A percentile compares a stretch with the other conserved stretches of the same genome.
Conservation (phyloP, 2,329 filamentous ascomycete genomes). For the Aureobasidium sp. region DNA sequence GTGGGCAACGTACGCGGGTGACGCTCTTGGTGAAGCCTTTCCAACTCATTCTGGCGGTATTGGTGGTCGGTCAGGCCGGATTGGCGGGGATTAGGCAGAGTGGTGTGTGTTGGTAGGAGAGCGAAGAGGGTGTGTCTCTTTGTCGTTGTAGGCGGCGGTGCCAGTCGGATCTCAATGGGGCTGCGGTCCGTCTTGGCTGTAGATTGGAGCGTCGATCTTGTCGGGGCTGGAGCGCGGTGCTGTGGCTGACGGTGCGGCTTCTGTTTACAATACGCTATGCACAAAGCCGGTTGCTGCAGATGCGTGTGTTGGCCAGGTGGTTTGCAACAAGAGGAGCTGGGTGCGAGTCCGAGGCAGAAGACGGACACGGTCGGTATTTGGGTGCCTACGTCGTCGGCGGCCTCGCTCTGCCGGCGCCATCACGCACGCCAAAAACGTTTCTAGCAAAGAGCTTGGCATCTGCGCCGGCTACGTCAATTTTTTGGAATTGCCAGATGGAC, state of each 20-base stretch:
- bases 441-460: not conserved
- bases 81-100: not conserved
- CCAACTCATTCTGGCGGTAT: conserved; percentile 67
- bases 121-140: not conserved
- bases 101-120: not conserved
- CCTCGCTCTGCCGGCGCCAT: not conserved
- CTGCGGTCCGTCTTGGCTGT: not conserved
- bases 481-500: not conserved
- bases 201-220: not conserved
- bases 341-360: not conserved
- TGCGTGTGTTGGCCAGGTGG: not conserved
- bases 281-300: not conserved
- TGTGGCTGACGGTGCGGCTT: not conserved
- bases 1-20: conserved; percentile 55
- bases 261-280: not conserved
- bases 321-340: not conserved
- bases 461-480: not conserved
- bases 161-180: not conserved
- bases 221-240: not conserved
- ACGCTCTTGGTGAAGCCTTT: conserved; percentile 91
- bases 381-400: not conserved
- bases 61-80: not conserved
- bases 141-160: not conserved
- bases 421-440: conserved; percentile 5
- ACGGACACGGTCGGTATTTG: not conserved